These are phyloP conservation scores for Starmerella powellii DNA, from an alignment of 805 yeast genomes.

Conservation along the genomic window DNA sequence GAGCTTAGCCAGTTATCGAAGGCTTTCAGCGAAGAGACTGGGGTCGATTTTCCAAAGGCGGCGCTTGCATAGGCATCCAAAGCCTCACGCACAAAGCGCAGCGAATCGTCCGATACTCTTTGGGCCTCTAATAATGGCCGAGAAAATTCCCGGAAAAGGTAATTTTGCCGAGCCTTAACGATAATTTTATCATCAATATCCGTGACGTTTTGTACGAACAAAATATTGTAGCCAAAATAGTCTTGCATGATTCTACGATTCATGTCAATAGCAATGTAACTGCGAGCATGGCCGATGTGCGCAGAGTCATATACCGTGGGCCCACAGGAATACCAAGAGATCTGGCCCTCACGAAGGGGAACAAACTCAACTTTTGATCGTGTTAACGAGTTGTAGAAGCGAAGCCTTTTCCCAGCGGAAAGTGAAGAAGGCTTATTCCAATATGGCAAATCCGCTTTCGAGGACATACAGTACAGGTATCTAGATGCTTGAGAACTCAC, in stretches of 20 bases:
- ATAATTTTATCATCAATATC: constrained; percentile 97
- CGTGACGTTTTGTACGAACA: constrained; percentile 93
- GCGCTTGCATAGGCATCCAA: constrained; percentile 28
- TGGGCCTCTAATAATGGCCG: too few species aligned
- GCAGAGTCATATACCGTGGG: constrained; percentile 94
- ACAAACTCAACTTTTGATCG: constrained; percentile 64
- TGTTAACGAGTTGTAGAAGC: constrained; percentile 80
- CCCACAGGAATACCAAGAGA: constrained; percentile 96
- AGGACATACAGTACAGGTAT: too few species aligned
- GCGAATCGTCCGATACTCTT: too few species aligned
- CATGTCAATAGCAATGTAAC: constrained; percentile 88
- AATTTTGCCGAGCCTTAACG: constrained; percentile 81
- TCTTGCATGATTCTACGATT: constrained; percentile 79
- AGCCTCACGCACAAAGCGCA: constrained; percentile 30
- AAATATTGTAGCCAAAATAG: constrained; percentile 80
- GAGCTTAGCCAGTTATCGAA: constrained; percentile 43
- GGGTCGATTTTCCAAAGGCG: constrained; percentile 17
- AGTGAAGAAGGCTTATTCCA: too few species aligned
- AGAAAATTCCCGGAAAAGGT: constrained; percentile 55
- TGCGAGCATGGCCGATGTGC: constrained; percentile 98
- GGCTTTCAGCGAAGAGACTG: constrained; percentile 22
- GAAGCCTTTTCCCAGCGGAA: too few species aligned
- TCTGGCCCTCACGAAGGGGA: constrained; percentile 48
- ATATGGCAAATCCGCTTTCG: too few species aligned
- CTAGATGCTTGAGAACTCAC: too few species aligned